Base-by-base conservation (phyloP, 2,329 filamentous ascomycete genomes). In the Penicillium sp. region DNA sequence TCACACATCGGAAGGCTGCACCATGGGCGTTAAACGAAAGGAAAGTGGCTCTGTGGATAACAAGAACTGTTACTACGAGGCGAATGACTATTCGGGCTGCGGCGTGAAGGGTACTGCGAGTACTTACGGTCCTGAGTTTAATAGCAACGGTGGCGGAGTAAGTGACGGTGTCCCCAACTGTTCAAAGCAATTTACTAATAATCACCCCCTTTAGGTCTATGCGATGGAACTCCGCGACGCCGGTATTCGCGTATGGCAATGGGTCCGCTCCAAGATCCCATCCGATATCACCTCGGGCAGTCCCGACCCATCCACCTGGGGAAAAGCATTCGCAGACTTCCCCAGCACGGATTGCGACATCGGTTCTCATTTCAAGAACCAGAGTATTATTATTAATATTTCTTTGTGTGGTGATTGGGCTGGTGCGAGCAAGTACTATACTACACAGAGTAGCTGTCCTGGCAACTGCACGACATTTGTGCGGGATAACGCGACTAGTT, bases 231-330 rank as follows among this genome's bases (percentile, higher is more conserved):
- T 84, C 73, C 81, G 86, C 29, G 68, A 78, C 35, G 84, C 79
- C n/a, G 86, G 86, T 2, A 87, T 88, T 63, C 81, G 86, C 33
- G 77, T 86, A 63, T 88, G 86, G 86, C 81, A 84, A 74, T 88
- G 86, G 62, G 70, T 70, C 0, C 76, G 83, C 44, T 67, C 66
- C 44, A 69, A 70, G 1, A 76, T 86, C n/a, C 85, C 84, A 2
- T 57, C 67, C 15, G 84, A 87, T 63, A 81, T 89, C 1, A 70
- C 68, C 60, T 73, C 76, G 50, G 77, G 69, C 49, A 68, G 70
- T 2, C 88, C 88, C 0, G 80, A 89, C 61, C 86, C 87, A 0
- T 81, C 79, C 41, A 75, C 77, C 3, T 90, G 88, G 82, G 86
- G 86, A n/a, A 76, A 74, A 2, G 85, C 87, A 1, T 66, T 82